phyloP scores from a whole-genome alignment of 129 eudicot species.

The Smallanthus sonchifolius region DNA sequence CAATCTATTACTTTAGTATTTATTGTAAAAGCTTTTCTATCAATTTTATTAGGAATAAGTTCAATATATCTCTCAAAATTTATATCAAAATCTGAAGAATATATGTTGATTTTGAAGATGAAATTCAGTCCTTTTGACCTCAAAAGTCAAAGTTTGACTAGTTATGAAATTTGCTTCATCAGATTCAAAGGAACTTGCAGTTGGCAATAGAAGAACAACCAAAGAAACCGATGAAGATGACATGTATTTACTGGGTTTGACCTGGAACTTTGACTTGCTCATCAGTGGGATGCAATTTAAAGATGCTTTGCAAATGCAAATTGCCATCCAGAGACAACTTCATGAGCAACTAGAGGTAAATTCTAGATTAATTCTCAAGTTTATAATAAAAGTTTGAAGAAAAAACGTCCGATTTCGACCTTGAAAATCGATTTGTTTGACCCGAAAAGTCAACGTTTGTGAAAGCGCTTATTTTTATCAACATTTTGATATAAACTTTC shows the following conservation, averaged over 20 bases:
- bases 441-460: constrained; percentile 16
- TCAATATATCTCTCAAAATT: neutral
- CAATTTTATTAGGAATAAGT: too few relatives aligned
- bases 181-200: too few relatives aligned
- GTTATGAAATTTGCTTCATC: too few relatives aligned
- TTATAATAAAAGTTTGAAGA: neutral
- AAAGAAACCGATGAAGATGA: neutral
- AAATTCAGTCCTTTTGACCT: neutral
- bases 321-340: constrained; percentile 68
- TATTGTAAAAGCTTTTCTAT: too few relatives aligned
- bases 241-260: neutral
- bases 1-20: too few relatives aligned
- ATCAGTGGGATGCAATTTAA: constrained; percentile 61
- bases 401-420: neutral
- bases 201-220: too few relatives aligned
- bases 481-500: too few relatives aligned
- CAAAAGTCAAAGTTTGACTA: neutral
- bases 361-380: neutral
- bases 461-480: too few relatives aligned
- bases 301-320: constrained; percentile 70
- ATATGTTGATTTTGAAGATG: neutral
- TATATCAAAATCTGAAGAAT: neutral
- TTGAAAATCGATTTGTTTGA: neutral
- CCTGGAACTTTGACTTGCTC: neutral
- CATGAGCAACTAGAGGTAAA: constrained; percentile 76